Evolutionary conservation across 495 filamentous ascomycete species (phyloP).

Genomic region (Podospora fimiseda): DNA sequence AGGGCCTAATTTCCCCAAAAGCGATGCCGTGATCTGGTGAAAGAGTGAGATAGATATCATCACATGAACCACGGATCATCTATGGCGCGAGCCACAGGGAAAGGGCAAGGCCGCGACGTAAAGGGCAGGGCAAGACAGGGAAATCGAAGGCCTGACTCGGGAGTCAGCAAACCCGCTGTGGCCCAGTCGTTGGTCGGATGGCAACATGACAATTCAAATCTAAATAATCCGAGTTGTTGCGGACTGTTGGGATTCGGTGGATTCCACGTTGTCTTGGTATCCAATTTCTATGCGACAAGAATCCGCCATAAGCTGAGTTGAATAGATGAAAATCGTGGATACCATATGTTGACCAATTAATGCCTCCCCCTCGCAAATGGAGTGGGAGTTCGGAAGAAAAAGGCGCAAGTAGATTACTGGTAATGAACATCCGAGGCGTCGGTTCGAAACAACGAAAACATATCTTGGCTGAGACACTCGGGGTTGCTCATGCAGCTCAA

Average conservation of each 20-base stretch:
- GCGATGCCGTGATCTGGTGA: background rate
- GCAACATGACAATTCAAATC: background rate
- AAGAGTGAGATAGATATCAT: background rate
- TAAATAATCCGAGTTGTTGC: no score
- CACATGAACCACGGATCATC: no score
- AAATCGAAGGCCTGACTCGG: background rate
- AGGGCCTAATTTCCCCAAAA: background rate
- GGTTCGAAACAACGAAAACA: slow-evolving; percentile 1
- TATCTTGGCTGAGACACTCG: background rate
- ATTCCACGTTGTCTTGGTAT: background rate
- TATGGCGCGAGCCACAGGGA: background rate
- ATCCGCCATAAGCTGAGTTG: background rate
- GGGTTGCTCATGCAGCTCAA: no score
- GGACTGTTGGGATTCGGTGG: no score
- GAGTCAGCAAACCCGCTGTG: background rate
- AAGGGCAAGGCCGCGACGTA: background rate
- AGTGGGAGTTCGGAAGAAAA: background rate
- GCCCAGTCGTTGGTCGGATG: background rate
- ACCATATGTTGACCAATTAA: no score
- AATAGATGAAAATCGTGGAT: background rate
- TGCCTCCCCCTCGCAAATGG: no score
- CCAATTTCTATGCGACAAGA: background rate
- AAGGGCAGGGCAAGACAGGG: no score
- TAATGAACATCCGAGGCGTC: background rate
- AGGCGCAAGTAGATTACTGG: background rate